phyloP scores from a whole-genome alignment of 1,284 basidiomycete species.

The Pseudomicrostroma phylloplanum region DNA sequence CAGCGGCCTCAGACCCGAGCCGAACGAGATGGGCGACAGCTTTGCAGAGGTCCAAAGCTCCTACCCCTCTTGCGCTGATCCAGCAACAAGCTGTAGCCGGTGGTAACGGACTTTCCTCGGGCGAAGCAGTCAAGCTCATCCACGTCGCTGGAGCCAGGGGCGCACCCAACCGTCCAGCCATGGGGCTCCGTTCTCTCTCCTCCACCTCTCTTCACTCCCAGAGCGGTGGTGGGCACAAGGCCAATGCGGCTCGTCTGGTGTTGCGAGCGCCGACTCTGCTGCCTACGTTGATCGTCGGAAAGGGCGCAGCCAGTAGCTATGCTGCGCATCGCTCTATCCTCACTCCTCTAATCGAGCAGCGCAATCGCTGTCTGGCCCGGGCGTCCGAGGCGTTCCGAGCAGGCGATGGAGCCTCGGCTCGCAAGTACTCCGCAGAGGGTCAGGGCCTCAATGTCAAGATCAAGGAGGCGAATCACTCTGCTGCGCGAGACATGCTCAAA shows the following conservation, averaged over 20 bases:
- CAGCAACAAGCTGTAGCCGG: constrained; percentile 16
- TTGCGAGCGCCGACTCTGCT: constrained; percentile 75
- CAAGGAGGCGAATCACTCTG: constrained; percentile 75
- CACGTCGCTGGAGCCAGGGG: not conserved
- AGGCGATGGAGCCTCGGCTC: constrained; percentile 88
- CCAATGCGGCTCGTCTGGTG: constrained; percentile 52
- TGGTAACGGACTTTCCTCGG: not conserved
- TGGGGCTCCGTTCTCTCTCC: constrained; percentile 4
- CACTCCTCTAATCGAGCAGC: constrained; percentile 79
- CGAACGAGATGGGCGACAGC: constrained; percentile 39
- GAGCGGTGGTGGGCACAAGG: constrained; percentile 1
- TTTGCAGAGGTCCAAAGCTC: constrained; percentile 21
- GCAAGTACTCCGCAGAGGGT: constrained; percentile 84
- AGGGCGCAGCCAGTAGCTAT: constrained; percentile 68
- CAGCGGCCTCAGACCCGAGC: constrained; percentile 22
- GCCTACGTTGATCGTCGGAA: constrained; percentile 65
- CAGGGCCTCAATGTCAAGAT: constrained; percentile 86
- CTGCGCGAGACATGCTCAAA: constrained; percentile 71
- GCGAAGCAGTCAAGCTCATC: not conserved
- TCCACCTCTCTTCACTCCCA: constrained; percentile 19
- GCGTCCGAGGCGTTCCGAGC: constrained; percentile 91
- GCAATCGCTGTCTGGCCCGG: constrained; percentile 88
- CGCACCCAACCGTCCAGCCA: not conserved
- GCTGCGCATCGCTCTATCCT: constrained; percentile 77
- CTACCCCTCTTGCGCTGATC: constrained; percentile 16